Evolutionary conservation across 2,329 filamentous ascomycete species (phyloP).

Genomic region (Acrodontium crateriforme): DNA sequence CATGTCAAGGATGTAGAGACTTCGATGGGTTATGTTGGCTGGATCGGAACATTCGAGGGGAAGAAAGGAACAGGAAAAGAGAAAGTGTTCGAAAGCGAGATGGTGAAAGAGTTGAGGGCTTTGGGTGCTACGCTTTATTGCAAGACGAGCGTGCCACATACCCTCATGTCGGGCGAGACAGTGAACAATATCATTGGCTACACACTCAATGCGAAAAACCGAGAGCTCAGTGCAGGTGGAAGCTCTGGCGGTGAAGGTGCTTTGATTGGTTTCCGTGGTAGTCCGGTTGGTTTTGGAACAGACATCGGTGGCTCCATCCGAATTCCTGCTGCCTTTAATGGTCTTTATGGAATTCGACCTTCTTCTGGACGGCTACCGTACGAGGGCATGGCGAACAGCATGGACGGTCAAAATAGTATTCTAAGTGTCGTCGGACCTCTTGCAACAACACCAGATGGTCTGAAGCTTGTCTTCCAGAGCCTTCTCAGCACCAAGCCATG

Average conservation of each 20-base stretch:
- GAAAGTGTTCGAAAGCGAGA: conserved; percentile 41
- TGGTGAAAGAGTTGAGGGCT: conserved; percentile 40
- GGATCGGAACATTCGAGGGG: conserved; percentile 48
- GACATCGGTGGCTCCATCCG: conserved; percentile 44
- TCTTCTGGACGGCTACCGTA: conserved; percentile 40
- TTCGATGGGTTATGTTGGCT: conserved; percentile 48
- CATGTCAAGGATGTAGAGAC: conserved; percentile 35
- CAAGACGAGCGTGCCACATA: conserved; percentile 44
- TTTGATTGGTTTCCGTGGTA: conserved; percentile 40
- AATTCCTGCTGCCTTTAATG: conserved; percentile 47
- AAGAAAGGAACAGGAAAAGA: conserved; percentile 36
- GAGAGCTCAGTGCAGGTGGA: conserved; percentile 40
- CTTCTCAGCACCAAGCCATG: conserved; percentile 48
- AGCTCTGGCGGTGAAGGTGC: conserved; percentile 48
- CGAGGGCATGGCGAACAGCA: conserved; percentile 46
- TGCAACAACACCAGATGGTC: conserved; percentile 38
- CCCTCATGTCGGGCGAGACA: conserved; percentile 45
- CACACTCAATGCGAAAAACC: conserved; percentile 43
- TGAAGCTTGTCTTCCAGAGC: conserved; percentile 43
- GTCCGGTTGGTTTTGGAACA: conserved; percentile 43
- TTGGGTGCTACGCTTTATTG: conserved; percentile 42
- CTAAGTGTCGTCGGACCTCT: conserved; percentile 51
- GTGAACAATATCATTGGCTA: conserved; percentile 48
- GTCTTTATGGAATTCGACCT: conserved; percentile 42
- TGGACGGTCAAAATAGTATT: conserved; percentile 50